Evolutionary conservation across 345 rosid species (phyloP).

Genomic region (Moricandia arvensis): DNA sequence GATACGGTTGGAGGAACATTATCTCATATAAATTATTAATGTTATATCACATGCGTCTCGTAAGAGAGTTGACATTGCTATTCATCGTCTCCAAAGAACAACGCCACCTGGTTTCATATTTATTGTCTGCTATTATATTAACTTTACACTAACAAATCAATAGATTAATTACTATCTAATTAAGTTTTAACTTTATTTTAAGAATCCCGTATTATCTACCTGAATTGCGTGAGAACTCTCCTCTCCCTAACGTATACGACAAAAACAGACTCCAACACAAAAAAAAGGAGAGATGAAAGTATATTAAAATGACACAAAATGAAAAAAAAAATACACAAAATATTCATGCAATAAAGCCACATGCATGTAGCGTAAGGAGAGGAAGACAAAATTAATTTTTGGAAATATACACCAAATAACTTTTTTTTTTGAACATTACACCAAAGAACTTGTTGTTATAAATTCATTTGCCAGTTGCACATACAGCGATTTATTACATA

Average conservation of each 20-base stretch:
- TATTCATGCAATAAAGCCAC: constrained; percentile 47
- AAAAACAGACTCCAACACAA: neutral
- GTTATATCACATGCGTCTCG: constrained; percentile 38
- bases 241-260: constrained; percentile 7
- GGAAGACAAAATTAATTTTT: constrained; percentile 40
- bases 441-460: constrained; percentile 38
- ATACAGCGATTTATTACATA: constrained; percentile 42
- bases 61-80: constrained; percentile 39
- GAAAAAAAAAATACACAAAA: neutral
- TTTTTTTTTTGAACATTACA: constrained; percentile 9
- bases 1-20: constrained; percentile 41
- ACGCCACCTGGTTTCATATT: constrained; percentile 40
- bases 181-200: neutral
- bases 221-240: constrained; percentile 26
- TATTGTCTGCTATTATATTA: constrained; percentile 26
- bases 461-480: constrained; percentile 44
- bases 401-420: constrained; percentile 36
- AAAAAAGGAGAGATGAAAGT: neutral
- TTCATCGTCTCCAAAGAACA: constrained; percentile 42
- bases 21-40: constrained; percentile 19
- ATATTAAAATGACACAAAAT: neutral
- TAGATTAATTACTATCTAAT: neutral
- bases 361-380: constrained; percentile 43
- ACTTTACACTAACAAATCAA: neutral
- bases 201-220: neutral